Evolutionary conservation across 108 stramenopile species (phyloP).

Genomic region (Pseudonitzschia multiseries): DNA sequence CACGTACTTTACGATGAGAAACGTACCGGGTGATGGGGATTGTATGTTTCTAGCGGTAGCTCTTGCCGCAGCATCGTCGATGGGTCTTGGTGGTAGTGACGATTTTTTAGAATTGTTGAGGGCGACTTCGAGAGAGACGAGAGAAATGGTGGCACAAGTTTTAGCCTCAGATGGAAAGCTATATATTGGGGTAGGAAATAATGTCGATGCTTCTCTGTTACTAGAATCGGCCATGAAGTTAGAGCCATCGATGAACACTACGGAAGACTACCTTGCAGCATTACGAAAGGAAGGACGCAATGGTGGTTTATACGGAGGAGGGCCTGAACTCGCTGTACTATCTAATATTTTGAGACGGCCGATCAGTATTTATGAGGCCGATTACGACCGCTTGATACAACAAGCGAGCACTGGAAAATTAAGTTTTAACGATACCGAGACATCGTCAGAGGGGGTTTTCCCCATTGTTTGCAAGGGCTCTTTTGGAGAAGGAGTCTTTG

Average conservation of each 20-base stretch:
- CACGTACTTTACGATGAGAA: constrained; percentile 54
- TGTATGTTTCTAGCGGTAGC: constrained; percentile 77
- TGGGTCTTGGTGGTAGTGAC: constrained; percentile 54
- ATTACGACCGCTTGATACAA: constrained; percentile 8
- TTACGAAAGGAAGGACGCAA: constrained; percentile 51
- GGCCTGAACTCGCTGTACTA: constrained; percentile 73
- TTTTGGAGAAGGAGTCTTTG: constrained; percentile 65
- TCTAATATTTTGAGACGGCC: constrained; percentile 76
- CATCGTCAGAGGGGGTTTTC: constrained; percentile 12
- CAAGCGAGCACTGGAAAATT: background rate
- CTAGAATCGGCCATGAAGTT: constrained; percentile 48
- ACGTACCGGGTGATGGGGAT: constrained; percentile 76
- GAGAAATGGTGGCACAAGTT: constrained; percentile 61
- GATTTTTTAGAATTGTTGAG: constrained; percentile 37
- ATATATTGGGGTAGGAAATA: constrained; percentile 31
- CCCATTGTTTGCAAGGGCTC: constrained; percentile 56
- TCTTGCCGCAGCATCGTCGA: constrained; percentile 53
- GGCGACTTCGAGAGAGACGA: constrained; percentile 45
- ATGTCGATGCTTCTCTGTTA: constrained; percentile 47
- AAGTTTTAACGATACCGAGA: background rate
- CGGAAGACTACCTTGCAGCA: constrained; percentile 51
- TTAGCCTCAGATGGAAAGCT: constrained; percentile 52
- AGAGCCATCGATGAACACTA: constrained; percentile 38
- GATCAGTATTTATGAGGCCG: constrained; percentile 74
- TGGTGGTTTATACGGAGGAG: constrained; percentile 73